Evolutionary conservation across 2,329 filamentous ascomycete genomes (phyloP).

Genomic region (Fusarium sp.): DNA sequence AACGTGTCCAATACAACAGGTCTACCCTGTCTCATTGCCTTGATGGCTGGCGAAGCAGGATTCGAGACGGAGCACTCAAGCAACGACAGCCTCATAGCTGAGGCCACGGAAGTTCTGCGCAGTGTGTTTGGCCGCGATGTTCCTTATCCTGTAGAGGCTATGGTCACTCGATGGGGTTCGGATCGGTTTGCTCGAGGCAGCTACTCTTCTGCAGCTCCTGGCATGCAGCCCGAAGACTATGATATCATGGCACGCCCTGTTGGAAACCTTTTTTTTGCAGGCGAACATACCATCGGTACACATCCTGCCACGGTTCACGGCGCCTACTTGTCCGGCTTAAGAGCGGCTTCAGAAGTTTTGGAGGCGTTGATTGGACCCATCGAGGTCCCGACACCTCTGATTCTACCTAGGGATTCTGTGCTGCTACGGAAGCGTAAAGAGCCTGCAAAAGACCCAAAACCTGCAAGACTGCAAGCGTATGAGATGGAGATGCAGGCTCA

Average conservation of each 20-base stretch:
- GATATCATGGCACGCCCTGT: constrained; percentile 86
- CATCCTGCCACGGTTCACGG: constrained; percentile 98
- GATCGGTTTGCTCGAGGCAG: constrained; percentile 93
- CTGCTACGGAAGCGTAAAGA: constrained; percentile 65
- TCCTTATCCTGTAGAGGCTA: constrained; percentile 81
- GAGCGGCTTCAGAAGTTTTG: constrained; percentile 87
- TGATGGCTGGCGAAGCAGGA: constrained; percentile 96
- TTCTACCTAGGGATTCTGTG: constrained; percentile 69
- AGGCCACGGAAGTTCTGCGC: constrained; percentile 81
- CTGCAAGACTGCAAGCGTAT: constrained; percentile 65
- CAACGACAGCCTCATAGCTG: constrained; percentile 78
- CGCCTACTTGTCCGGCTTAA: constrained; percentile 91
- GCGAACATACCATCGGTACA: constrained; percentile 94
- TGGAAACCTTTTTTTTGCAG: constrained; percentile 92
- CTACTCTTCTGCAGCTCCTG: constrained; percentile 91
- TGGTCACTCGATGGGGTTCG: constrained; percentile 91
- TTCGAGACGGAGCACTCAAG: constrained; percentile 82
- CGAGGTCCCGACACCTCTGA: constrained; percentile 76
- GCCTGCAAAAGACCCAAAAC: constrained; percentile 57
- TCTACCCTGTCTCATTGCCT: constrained; percentile 83
- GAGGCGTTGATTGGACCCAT: constrained; percentile 84
- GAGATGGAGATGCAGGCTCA: constrained; percentile 63
- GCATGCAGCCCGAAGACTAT: constrained; percentile 87
- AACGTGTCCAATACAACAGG: constrained; percentile 92
- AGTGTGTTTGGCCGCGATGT: constrained; percentile 77